phyloP scores from a whole-genome alignment of 306 rosid genomes.

The Vigna mungo region DNA sequence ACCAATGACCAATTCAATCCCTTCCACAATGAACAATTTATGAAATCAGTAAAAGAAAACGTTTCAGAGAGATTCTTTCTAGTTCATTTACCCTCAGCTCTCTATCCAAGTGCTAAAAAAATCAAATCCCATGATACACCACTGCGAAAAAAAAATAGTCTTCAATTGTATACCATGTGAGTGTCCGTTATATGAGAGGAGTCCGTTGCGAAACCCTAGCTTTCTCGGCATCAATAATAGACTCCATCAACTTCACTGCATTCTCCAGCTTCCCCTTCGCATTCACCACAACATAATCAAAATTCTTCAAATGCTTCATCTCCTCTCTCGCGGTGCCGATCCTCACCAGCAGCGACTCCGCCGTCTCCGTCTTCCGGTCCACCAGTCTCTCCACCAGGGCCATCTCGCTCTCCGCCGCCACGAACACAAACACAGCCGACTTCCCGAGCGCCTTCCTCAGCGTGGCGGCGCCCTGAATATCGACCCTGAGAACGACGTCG shows the following conservation, averaged over 20 bases:
- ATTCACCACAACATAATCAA: conserved; percentile 93
- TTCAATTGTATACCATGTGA: neutral
- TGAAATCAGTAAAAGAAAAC: neutral
- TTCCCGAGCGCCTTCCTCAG: conserved; percentile 71
- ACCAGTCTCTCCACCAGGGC: conserved; percentile 84
- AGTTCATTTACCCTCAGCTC: neutral
- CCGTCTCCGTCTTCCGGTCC: conserved; percentile 82
- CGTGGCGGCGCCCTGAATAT: conserved; percentile 90
- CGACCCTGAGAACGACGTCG: conserved; percentile 85
- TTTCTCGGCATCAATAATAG: conserved; percentile 87
- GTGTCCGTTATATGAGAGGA: conserved; percentile 47
- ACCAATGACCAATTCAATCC: neutral
- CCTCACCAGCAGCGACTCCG: conserved; percentile 75
- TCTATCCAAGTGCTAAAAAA: neutral
- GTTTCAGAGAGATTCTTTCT: neutral
- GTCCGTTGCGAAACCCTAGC: conserved; percentile 84
- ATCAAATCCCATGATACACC: neutral
- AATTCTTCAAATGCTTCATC: conserved; percentile 72
- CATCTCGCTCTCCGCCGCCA: conserved; percentile 84
- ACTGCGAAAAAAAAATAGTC: neutral
- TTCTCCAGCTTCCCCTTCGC: conserved; percentile 77
- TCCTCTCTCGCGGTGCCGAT: conserved; percentile 90
- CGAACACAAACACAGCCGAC: conserved; percentile 76
- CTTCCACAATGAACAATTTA: neutral
- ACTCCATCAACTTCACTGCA: conserved; percentile 74